Conservation (phyloP, 306 rosid species). For the Prunus campanulata region DNA sequence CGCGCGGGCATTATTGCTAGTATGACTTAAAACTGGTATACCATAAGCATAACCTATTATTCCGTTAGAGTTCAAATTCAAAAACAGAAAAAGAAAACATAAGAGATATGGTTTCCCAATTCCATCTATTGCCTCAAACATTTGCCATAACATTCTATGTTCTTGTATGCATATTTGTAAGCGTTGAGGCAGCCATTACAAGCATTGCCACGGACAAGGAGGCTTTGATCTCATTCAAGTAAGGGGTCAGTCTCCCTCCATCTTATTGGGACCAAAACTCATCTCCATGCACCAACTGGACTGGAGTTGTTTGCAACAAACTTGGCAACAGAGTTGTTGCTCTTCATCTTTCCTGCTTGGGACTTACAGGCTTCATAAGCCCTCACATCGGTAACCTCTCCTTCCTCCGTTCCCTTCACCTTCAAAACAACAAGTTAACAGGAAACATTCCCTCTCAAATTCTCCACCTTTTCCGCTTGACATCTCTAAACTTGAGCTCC, state of each 20-base stretch:
- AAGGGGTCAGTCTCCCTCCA: conserved; percentile 27
- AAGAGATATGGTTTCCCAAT: conserved; percentile 33
- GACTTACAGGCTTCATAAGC: conserved; percentile 48
- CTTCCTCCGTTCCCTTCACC: too few species aligned
- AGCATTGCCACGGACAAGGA: conserved; percentile 49
- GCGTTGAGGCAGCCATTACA: conserved; percentile 35
- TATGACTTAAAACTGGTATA: too few species aligned
- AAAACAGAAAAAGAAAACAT: neutral
- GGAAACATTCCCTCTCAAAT: too few species aligned
- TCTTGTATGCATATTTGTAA: conserved; percentile 9
- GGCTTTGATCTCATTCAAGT: conserved; percentile 57
- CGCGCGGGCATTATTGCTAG: too few species aligned
- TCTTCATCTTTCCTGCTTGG: conserved; percentile 48
- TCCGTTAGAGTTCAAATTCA: neutral
- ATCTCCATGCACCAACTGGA: conserved; percentile 61
- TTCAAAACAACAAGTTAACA: too few species aligned
- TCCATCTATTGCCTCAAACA: neutral
- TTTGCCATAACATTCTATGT: conserved; percentile 8
- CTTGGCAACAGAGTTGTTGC: conserved; percentile 27
- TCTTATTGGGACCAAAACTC: conserved; percentile 46
- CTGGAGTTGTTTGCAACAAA: conserved; percentile 47
- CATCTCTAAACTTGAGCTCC: too few species aligned
- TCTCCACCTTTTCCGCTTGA: too few species aligned
- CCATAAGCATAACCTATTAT: too few species aligned
- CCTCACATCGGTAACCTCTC: conserved; percentile 42